These are phyloP conservation scores for Leptodermis oblonga DNA, from an alignment of 257 asterid genomes.

Conservation along the genomic window DNA sequence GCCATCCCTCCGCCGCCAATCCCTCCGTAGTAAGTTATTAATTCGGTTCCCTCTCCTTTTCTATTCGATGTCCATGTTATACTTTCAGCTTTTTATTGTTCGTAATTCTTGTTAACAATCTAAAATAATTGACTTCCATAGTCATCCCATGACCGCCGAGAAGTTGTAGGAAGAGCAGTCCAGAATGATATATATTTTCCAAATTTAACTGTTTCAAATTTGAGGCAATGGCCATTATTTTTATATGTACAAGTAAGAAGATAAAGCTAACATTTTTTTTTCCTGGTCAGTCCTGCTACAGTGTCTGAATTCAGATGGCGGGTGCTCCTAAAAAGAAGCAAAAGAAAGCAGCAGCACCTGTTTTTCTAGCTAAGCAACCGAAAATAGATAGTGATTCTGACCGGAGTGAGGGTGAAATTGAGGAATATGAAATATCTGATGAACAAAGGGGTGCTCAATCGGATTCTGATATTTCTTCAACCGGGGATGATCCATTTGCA, in stretches of 20 bases:
- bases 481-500: conserved; percentile 73
- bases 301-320: background rate
- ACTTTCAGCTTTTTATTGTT: background rate
- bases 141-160: too few species aligned
- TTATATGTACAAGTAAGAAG: background rate
- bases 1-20: background rate
- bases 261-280: conserved; percentile 3
- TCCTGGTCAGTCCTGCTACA: background rate
- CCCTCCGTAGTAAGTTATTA: background rate
- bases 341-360: conserved; percentile 31
- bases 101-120: background rate
- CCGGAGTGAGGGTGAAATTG: conserved; percentile 31
- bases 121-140: too few species aligned
- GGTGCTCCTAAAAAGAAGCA: conserved; percentile 56
- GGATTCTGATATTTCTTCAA: conserved; percentile 67
- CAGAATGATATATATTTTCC: background rate
- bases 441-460: conserved; percentile 46
- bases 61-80: background rate
- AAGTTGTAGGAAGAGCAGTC: background rate
- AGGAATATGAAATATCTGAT: conserved; percentile 31
- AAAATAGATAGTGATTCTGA: conserved; percentile 39
- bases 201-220: background rate
- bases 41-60: background rate
- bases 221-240: background rate
- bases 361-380: background rate